A percentile compares a stretch with the other conserved stretches of the same genome.
phyloP scores from a whole-genome alignment of 176 grass and related monocot genomes.

The Puya raimondii region DNA sequence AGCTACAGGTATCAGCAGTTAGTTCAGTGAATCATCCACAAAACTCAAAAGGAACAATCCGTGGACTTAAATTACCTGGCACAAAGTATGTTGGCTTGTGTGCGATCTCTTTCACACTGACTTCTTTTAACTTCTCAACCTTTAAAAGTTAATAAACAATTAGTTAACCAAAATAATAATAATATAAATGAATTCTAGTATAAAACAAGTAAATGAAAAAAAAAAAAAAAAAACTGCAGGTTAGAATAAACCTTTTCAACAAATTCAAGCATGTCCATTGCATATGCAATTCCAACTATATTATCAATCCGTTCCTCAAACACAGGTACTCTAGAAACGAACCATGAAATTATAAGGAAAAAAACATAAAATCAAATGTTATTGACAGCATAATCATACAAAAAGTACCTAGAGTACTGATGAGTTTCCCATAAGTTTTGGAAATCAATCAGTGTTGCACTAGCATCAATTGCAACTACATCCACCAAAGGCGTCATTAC shows the following conservation, averaged over 20 bases:
- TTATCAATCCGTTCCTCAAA: constrained; percentile 99
- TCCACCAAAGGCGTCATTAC: constrained; percentile 97
- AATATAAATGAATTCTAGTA: constrained; percentile 1
- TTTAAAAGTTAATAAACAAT: constrained; percentile 43
- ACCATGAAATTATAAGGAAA: constrained; percentile 3
- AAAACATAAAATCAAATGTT: constrained; percentile 18
- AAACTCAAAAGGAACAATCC: not conserved
- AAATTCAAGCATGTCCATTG: constrained; percentile 99
- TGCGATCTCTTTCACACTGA: constrained; percentile 80
- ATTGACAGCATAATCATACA: constrained; percentile 3
- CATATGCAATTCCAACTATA: constrained; percentile 98
- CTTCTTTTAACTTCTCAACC: constrained; percentile 86
- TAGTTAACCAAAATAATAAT: constrained; percentile 13
- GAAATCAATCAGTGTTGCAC: constrained; percentile 80
- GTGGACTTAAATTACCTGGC: constrained; percentile 42
- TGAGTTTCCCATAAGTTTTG: constrained; percentile 86
- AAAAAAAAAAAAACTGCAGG: constrained; percentile 6
- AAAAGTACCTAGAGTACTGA: constrained; percentile 83
- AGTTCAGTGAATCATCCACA: not conserved
- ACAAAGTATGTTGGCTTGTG: constrained; percentile 92
- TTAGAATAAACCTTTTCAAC: constrained; percentile 59
- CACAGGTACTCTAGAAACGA: constrained; percentile 81
- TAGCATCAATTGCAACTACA: constrained; percentile 81
- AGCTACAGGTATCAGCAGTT: no score
- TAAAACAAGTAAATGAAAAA: constrained; percentile 4